Conservation (phyloP, 176 grass and related monocot genomes). For the Cocos nucifera region DNA sequence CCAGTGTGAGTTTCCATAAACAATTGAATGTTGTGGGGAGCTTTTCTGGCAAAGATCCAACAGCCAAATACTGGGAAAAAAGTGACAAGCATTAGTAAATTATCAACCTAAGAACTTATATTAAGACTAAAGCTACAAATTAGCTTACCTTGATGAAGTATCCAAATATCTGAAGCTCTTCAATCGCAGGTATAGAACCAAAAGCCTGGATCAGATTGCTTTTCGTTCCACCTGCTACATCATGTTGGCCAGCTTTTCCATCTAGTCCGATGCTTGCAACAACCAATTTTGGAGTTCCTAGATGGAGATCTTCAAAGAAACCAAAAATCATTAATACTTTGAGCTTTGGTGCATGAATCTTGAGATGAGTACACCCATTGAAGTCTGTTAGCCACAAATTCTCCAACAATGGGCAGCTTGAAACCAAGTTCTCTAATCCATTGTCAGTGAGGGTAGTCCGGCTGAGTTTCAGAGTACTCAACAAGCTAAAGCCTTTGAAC, state of each 20-base stretch:
- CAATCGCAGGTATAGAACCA: constrained; percentile 31
- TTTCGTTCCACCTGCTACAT: too few species aligned
- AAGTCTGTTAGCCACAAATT: constrained; percentile 18
- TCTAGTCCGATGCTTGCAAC: constrained; percentile 6
- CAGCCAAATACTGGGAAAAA: too few species aligned
- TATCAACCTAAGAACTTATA: too few species aligned
- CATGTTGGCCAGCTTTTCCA: not conserved
- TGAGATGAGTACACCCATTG: constrained; percentile 13
- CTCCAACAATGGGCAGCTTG: constrained; percentile 27
- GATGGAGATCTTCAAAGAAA: constrained; percentile 23
- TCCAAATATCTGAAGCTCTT: constrained; percentile 17
- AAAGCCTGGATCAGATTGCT: constrained; percentile 26
- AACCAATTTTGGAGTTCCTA: constrained; percentile 23
- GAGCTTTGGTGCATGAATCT: constrained; percentile 38
- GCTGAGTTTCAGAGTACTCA: too few species aligned
- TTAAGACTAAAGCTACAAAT: not conserved
- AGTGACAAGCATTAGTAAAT: too few species aligned
- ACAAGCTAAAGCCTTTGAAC: too few species aligned
- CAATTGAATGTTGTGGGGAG: constrained; percentile 15
- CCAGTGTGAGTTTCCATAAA: constrained; percentile 21
- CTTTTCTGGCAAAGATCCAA: too few species aligned
- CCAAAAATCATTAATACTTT: constrained; percentile 23
- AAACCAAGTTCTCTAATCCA: constrained; percentile 35
- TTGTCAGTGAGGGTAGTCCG: not conserved
- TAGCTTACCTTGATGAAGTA: constrained; percentile 21